Evolutionary conservation across 257 asterid species (phyloP), one percentile per base, ranked within the genome.

Genomic region (Leptodermis oblonga): DNA sequence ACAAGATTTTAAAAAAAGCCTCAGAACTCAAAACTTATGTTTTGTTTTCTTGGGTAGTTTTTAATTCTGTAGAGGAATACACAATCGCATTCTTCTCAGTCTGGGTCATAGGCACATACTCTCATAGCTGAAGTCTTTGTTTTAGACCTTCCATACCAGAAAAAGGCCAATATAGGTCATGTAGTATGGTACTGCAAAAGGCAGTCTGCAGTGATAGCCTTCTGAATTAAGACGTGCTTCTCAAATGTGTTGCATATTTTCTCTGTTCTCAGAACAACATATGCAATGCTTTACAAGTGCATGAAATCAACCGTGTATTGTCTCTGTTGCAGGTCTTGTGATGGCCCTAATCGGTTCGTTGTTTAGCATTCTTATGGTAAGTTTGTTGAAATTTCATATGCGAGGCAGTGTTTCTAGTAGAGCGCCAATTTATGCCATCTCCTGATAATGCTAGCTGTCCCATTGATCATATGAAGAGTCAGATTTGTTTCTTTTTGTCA

Each of bases 271-370:
- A n/a, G 46, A 25, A 12, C 41, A 34, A 4, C 7, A 31, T 10
- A 9, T 33, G 37, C 43, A 48, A 4, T 65, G 22, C 39, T 63
- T 28, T 14, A 28, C 52, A 33, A 73, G 36, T 46, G 39, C 54
- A 30, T 28, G 46, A 41, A 14, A 45, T 54, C 51, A 58, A 48
- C 9, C 23, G 20, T 56, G 10, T 60, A 17, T 43, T 63, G 68
- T 63, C 26, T 67, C 62, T 33, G 65, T 74, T 80, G 77, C 87
- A 92, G 96, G 96, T 78, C 84, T 84, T 28, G 83, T 90, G 85
- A 92, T 90, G 97, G 85, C 98, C 75, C 76, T 92, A 70, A 81
- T 86, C 71, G 98, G 97, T 55, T 92, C 96, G 20, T 86, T 92
- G 71, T 81, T 88, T 65, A 88, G 97, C 64, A 70, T 89, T 68